phyloP scores from a whole-genome alignment of 164 flowering plant genomes.

The Kalanchoe fedtschenkoi region DNA sequence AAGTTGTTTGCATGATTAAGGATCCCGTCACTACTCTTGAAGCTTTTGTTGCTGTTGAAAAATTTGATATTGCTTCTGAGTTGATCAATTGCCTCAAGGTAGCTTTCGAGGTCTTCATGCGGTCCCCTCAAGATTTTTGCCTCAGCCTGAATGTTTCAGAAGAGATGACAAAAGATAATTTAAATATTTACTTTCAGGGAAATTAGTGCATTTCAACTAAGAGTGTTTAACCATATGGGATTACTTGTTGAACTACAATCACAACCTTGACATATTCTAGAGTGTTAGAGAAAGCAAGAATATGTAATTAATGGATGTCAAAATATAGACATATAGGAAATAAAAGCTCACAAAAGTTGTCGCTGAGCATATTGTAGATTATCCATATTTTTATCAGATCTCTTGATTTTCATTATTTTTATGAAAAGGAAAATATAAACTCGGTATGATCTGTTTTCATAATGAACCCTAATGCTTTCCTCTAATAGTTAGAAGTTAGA shows the following conservation, averaged over 20 bases:
- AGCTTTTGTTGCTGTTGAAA: conserved; percentile 61
- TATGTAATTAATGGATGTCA: too few relatives aligned
- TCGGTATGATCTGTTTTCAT: neutral
- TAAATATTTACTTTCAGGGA: neutral
- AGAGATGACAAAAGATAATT: neutral
- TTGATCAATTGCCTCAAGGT: conserved; percentile 83
- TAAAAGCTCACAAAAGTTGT: neutral
- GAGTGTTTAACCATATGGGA: too few relatives aligned
- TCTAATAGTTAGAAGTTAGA: neutral
- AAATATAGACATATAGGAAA: neutral
- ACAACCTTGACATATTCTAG: too few relatives aligned
- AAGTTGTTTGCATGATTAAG: conserved; percentile 70
- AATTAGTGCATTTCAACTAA: neutral
- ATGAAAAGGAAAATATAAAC: too few relatives aligned
- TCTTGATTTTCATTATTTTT: too few relatives aligned
- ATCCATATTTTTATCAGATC: neutral
- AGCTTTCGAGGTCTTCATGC: conserved; percentile 87
- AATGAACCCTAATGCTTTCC: neutral
- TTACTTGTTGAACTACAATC: too few relatives aligned
- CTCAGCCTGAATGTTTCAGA: conserved; percentile 54
- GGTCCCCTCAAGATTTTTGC: conserved; percentile 89
- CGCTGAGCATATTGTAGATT: neutral
- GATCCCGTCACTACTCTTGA: conserved; percentile 71
- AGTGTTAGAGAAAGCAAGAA: too few relatives aligned
- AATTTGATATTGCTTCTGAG: conserved; percentile 55